Conservation (phyloP, 495 filamentous ascomycete genomes). For the Lasiosphaeria hispida region DNA sequence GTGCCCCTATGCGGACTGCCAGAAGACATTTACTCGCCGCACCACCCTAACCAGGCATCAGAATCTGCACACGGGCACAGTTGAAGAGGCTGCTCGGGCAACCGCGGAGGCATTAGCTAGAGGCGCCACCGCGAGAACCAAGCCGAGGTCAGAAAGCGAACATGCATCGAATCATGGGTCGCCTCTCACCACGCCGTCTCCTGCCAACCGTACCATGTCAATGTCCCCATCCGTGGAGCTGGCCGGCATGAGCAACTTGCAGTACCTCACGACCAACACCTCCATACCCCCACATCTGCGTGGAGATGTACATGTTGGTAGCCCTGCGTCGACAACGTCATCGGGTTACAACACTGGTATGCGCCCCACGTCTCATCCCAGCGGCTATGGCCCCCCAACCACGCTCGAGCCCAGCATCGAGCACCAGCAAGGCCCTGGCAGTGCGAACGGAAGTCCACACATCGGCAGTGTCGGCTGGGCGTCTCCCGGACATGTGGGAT, state of each 20-base stretch:
- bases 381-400: conserved; percentile 73
- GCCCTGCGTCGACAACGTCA: conserved; percentile 62
- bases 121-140: conserved; percentile 43
- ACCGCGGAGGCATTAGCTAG: conserved; percentile 68
- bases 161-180: conserved; percentile 78
- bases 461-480: conserved; percentile 72
- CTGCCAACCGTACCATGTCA: conserved; percentile 69
- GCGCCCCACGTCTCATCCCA: conserved; percentile 73
- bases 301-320: conserved; percentile 64
- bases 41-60: conserved; percentile 95
- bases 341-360: conserved; percentile 58
- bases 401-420: conserved; percentile 86
- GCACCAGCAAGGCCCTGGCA: conserved; percentile 64
- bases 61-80: conserved; percentile 91
- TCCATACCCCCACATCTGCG: conserved; percentile 83
- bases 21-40: conserved; percentile 95
- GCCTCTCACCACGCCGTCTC: conserved; percentile 83
- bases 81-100: conserved; percentile 88
- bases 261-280: conserved; percentile 62
- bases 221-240: conserved; percentile 78
- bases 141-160: conserved; percentile 68
- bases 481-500: conserved; percentile 65
- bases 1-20: conserved; percentile 94
- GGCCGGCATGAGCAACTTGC: conserved; percentile 69
- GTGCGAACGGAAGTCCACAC: conserved; percentile 68